These are phyloP conservation scores for Aspergillus puulaauensis DNA, from an alignment of 2,329 filamentous ascomycete genomes.

Conservation along the genomic window DNA sequence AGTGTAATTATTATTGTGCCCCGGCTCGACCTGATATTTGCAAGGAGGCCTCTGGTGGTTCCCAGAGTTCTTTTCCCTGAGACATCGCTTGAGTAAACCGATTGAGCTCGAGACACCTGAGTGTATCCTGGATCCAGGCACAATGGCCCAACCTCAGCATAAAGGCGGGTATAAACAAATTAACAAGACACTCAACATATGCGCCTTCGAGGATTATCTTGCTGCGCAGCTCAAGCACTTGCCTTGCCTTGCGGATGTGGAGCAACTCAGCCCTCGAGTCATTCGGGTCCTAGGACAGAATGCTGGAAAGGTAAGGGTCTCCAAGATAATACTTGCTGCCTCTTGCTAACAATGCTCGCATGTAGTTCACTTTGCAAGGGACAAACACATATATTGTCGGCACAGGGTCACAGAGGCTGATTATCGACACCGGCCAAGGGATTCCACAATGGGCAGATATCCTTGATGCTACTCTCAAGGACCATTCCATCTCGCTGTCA, in stretches of 20 bases:
- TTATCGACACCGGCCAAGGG: constrained; percentile 40
- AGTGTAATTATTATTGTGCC: not conserved
- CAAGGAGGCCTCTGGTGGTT: not conserved
- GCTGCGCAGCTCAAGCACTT: constrained; percentile 37
- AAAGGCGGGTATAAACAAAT: constrained; percentile 34
- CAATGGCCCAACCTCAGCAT: constrained; percentile 4
- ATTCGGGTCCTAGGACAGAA: constrained; percentile 48
- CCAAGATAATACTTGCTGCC: not conserved
- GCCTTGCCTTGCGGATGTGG: constrained; percentile 40
- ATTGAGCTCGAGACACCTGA: not conserved
- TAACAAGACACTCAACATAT: constrained; percentile 49
- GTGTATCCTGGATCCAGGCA: not conserved
- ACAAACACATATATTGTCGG: constrained; percentile 45
- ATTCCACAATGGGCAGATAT: constrained; percentile 35
- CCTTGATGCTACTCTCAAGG: constrained; percentile 32
- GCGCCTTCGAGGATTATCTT: constrained; percentile 52
- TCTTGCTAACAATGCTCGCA: not conserved
- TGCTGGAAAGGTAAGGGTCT: constrained; percentile 38
- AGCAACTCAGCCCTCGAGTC: constrained; percentile 44
- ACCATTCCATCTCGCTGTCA: constrained; percentile 33
- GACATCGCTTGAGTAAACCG: not conserved
- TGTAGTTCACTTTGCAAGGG: constrained; percentile 39
- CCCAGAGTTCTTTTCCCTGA: not conserved
- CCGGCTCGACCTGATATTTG: not conserved
- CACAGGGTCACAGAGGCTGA: constrained; percentile 31